Conservation (phyloP, 2,329 filamentous ascomycete species). For the Sporothrix pseudoabietina region DNA sequence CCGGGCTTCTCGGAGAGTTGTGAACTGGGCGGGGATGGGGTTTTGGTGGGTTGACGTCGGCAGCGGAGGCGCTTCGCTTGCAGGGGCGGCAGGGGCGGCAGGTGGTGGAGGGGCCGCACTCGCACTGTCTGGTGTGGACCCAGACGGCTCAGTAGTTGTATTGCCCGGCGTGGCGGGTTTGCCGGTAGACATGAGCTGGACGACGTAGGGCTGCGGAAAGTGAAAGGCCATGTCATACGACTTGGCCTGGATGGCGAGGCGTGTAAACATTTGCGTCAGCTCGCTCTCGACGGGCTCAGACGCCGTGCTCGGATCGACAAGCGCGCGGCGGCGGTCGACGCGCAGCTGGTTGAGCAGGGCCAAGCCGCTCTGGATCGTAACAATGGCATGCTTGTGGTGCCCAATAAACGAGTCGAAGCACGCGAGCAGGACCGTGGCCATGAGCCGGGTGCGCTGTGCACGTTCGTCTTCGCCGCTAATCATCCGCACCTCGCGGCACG, state of each 20-base stretch:
- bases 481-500: constrained; percentile 54
- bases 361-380: constrained; percentile 62
- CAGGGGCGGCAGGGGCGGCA: constrained; percentile 35
- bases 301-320: constrained; percentile 24
- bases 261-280: constrained; percentile 64
- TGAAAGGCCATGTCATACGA: constrained; percentile 71
- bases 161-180: neutral
- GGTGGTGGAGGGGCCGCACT: constrained; percentile 41
- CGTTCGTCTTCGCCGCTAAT: constrained; percentile 48
- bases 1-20: constrained; percentile 57
- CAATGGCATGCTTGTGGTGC: constrained; percentile 62
- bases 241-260: constrained; percentile 66
- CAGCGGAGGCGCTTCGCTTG: constrained; percentile 48
- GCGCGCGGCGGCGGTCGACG: constrained; percentile 47
- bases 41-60: constrained; percentile 43
- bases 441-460: constrained; percentile 54
- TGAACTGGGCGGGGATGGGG: constrained; percentile 51
- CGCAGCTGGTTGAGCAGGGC: constrained; percentile 57
- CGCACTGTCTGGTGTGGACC: constrained; percentile 42
- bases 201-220: constrained; percentile 63
- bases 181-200: constrained; percentile 50
- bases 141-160: constrained; percentile 32
- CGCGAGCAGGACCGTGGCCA: constrained; percentile 66
- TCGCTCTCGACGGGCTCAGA: constrained; percentile 58
- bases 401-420: constrained; percentile 70